A percentile compares a stretch with the other conserved stretches of the same genome.
phyloP scores from a whole-genome alignment of 2,329 filamentous ascomycete species.

The Sporothrix euskadiensis region DNA sequence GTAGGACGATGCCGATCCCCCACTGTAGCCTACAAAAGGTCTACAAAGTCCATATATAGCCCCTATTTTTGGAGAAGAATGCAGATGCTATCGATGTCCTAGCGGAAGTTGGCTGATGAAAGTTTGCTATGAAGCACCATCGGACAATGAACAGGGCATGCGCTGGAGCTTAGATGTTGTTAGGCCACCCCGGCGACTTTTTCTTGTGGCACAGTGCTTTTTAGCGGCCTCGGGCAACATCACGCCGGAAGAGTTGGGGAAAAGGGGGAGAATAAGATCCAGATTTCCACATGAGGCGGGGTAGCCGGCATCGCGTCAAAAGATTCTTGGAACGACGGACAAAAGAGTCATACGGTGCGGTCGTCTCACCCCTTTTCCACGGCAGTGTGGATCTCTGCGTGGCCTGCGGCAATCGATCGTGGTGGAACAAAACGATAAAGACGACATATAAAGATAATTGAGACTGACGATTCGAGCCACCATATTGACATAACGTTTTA shows the following conservation, averaged over 20 bases:
- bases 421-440: background rate
- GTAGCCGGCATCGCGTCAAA: background rate
- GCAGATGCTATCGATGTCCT: background rate
- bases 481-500: background rate
- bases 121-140: background rate
- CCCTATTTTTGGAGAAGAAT: background rate
- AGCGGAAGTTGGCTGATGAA: background rate
- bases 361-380: background rate
- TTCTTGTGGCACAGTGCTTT: background rate
- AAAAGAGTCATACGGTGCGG: slow-evolving; percentile 8
- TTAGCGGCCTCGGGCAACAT: background rate
- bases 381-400: background rate
- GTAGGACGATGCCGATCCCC: background rate
- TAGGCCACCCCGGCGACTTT: background rate
- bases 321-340: background rate
- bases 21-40: background rate
- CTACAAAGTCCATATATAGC: background rate
- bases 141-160: no score
- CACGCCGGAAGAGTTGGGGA: background rate
- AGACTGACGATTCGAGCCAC: background rate
- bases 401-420: background rate
- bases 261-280: background rate
- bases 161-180: background rate
- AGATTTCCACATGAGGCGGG: background rate
- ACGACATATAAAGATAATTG: background rate